Evolutionary conservation across 148 eudicot species (phyloP).

Genomic region (Chenopodium quinoa): DNA sequence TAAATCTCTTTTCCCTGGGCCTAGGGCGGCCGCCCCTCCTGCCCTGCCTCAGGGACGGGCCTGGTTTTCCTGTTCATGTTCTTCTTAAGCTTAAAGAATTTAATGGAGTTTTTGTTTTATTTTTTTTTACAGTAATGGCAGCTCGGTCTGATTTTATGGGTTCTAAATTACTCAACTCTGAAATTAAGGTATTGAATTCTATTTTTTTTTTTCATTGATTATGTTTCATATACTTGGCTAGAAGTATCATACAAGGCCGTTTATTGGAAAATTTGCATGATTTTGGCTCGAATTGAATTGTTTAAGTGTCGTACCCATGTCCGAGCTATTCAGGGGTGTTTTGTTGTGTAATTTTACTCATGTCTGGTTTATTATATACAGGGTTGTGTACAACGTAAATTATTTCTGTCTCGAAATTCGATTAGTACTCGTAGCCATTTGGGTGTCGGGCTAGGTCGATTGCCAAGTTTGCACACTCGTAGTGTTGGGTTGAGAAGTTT

Average conservation of each 20-base stretch:
- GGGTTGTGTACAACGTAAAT: slow-evolving; percentile 47
- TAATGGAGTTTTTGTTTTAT: not conserved
- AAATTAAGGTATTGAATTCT: slow-evolving; percentile 25
- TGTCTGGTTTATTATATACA: slow-evolving; percentile 10
- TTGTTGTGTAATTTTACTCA: not conserved
- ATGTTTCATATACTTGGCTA: too few relatives aligned
- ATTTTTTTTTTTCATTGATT: too few relatives aligned
- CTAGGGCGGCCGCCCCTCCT: too few relatives aligned
- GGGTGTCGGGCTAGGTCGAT: slow-evolving; percentile 33
- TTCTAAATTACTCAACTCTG: slow-evolving; percentile 22
- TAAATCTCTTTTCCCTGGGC: too few relatives aligned
- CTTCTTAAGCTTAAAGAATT: not conserved
- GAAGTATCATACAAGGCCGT: too few relatives aligned
- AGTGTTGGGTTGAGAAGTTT: slow-evolving; percentile 24
- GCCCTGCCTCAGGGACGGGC: too few relatives aligned
- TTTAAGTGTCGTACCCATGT: too few relatives aligned
- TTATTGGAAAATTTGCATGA: too few relatives aligned
- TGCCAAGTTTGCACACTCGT: slow-evolving; percentile 26
- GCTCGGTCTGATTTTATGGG: slow-evolving; percentile 27
- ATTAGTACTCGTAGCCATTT: slow-evolving; percentile 30
- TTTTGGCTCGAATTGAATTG: not conserved
- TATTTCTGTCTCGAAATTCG: slow-evolving; percentile 44
- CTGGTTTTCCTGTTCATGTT: too few relatives aligned
- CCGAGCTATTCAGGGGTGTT: not conserved
- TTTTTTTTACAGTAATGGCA: slow-evolving; percentile 29